These are phyloP conservation scores for Leonotis leonurus DNA, from an alignment of 257 asterid species.

Conservation along the genomic window DNA sequence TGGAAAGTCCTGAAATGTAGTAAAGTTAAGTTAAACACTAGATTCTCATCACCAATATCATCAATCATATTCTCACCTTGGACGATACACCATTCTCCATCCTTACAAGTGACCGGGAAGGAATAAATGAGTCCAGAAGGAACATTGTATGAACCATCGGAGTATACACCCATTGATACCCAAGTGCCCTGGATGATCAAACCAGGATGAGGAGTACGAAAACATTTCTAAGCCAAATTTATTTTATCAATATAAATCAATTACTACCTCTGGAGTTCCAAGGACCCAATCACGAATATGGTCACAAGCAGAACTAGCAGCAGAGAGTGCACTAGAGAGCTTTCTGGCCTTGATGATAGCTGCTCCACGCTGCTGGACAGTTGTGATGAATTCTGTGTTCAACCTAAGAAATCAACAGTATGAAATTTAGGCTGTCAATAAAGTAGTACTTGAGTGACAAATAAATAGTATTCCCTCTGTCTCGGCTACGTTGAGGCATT, in stretches of 20 bases:
- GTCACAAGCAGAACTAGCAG: constrained; percentile 97
- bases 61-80: constrained; percentile 49
- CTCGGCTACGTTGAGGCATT: too few relatives aligned
- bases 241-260: background rate
- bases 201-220: background rate
- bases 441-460: too few relatives aligned
- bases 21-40: background rate
- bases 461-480: too few relatives aligned
- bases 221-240: background rate
- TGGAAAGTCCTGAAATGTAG: constrained; percentile 51
- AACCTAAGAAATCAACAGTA: constrained; percentile 37
- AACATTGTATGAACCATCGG: constrained; percentile 89
- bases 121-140: constrained; percentile 85
- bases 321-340: constrained; percentile 91
- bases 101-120: constrained; percentile 88
- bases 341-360: constrained; percentile 94
- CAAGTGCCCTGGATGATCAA: constrained; percentile 60
- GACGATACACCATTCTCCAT: constrained; percentile 90
- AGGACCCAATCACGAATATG: constrained; percentile 97
- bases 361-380: constrained; percentile 96
- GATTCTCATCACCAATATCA: background rate
- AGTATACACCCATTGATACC: constrained; percentile 97
- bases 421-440: background rate
- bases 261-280: constrained; percentile 84
- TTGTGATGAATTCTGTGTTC: constrained; percentile 68